Conservation (phyloP, 2,329 filamentous ascomycete species). For the Periconia digitata region DNA sequence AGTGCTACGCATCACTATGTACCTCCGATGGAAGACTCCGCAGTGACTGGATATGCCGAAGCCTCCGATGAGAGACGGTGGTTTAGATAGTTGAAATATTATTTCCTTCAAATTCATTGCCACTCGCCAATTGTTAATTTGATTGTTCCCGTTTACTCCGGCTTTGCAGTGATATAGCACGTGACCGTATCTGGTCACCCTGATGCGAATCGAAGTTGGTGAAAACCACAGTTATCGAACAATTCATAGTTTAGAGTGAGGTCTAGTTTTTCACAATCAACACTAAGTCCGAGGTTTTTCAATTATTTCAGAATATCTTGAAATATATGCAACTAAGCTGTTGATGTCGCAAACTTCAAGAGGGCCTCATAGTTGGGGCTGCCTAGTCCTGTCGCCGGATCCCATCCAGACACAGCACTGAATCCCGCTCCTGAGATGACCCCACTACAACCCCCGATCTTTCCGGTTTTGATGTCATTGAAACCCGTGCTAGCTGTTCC, state of each 20-base stretch:
- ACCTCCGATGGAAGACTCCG: background rate
- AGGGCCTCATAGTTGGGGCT: conserved; percentile 35
- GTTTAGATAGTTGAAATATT: background rate
- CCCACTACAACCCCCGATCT: conserved; percentile 40
- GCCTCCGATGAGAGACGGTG: background rate
- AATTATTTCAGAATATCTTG: no score
- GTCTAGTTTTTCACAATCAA: no score
- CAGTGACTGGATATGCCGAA: background rate
- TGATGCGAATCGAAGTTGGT: no score
- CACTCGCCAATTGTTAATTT: no score
- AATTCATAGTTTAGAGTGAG: no score
- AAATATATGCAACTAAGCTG: background rate
- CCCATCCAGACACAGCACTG: conserved; percentile 39
- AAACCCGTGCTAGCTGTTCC: conserved; percentile 47
- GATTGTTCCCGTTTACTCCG: no score
- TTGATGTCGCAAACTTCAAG: conserved; percentile 16
- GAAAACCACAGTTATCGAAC: no score
- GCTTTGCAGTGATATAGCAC: no score
- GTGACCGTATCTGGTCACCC: no score
- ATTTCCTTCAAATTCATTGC: no score
- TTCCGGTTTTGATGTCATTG: conserved; percentile 51
- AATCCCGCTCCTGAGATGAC: conserved; percentile 31
- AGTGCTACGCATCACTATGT: conserved; percentile 1
- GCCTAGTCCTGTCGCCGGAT: conserved; percentile 41
- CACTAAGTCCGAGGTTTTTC: no score